Conservation (phyloP, 371 early-diverging fungal species). For the Zychaea mexicana region DNA sequence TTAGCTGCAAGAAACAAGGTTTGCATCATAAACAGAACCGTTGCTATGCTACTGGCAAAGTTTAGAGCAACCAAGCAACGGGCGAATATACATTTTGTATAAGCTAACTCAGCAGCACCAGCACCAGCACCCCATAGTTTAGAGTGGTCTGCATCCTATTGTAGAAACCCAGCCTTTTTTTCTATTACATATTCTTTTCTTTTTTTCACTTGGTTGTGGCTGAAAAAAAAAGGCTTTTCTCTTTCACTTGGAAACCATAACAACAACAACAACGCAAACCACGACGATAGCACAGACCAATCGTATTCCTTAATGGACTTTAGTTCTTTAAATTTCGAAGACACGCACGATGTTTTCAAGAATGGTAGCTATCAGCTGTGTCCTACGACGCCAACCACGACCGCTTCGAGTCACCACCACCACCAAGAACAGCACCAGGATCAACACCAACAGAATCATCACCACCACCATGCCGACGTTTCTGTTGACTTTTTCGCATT, state of each 20-base stretch:
- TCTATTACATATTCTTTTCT: too few species aligned
- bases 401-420: too few species aligned
- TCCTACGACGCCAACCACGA: background rate
- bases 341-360: slow-evolving; percentile 9
- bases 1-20: too few species aligned
- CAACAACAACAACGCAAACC: too few species aligned
- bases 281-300: too few species aligned
- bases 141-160: too few species aligned
- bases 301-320: background rate
- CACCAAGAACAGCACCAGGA: background rate
- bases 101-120: too few species aligned
- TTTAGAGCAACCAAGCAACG: background rate
- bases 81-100: background rate
- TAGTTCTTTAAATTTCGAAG: slow-evolving; percentile 1
- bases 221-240: background rate
- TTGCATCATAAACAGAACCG: too few species aligned
- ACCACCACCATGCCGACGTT: background rate
- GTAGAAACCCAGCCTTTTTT: background rate
- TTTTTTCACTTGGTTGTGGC: background rate
- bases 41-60: too few species aligned
- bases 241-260: background rate
- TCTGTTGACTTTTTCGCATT: slow-evolving; percentile 33
- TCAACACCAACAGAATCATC: background rate
- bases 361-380: background rate
- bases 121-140: too few species aligned